Evolutionary conservation across 148 eudicot species (phyloP).

Genomic region (Rhododendron vialii): DNA sequence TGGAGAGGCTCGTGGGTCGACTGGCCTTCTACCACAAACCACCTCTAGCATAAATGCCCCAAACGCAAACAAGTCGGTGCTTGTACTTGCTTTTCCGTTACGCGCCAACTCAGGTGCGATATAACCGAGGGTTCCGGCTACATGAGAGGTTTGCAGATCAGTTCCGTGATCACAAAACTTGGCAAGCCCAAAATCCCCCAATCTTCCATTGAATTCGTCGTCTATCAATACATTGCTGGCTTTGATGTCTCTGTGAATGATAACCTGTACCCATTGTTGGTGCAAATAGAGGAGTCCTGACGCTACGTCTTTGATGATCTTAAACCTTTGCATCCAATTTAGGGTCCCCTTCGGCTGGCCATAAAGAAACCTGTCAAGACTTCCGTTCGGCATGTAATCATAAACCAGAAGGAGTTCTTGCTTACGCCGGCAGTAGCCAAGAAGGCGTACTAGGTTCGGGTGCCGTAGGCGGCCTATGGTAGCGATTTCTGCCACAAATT

Average conservation of each 20-base stretch:
- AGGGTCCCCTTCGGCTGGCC: neutral
- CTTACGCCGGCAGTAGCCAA: slow-evolving; percentile 9
- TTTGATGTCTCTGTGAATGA: slow-evolving; percentile 2
- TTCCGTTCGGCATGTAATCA: neutral
- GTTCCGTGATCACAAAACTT: neutral
- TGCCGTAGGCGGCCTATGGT: slow-evolving; percentile 1
- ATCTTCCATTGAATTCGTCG: neutral
- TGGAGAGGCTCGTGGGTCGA: neutral
- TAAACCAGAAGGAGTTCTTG: slow-evolving; percentile 2
- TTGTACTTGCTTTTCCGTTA: neutral
- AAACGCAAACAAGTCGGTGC: neutral
- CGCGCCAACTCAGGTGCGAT: neutral
- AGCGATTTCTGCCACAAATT: slow-evolving; percentile 11
- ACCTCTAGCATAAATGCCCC: slow-evolving; percentile 10
- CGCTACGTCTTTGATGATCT: slow-evolving; percentile 1
- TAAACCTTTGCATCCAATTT: neutral
- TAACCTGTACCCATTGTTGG: neutral
- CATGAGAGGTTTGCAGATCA: neutral
- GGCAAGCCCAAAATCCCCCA: slow-evolving; percentile 9
- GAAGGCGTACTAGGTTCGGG: neutral
- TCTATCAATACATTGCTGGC: neutral
- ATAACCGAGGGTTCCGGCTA: neutral
- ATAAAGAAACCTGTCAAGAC: neutral
- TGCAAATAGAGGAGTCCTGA: slow-evolving; percentile 2
- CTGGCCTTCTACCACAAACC: neutral